Evolutionary conservation across 495 filamentous ascomycete species (phyloP).

Genomic region (Umbilicaria muhlenbergii): DNA sequence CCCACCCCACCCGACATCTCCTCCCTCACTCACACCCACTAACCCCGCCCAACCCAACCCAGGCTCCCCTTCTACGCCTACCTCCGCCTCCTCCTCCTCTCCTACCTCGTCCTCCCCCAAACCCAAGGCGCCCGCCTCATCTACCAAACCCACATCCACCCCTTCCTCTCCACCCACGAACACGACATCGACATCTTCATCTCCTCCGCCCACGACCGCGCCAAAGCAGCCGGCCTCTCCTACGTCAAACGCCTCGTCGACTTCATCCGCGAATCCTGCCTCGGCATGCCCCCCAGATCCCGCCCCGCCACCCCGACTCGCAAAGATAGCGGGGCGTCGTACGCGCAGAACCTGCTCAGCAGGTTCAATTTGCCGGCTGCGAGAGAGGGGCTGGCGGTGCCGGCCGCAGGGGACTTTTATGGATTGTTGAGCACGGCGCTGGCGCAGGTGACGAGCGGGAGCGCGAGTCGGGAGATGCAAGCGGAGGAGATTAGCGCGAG

Average conservation of each 20-base stretch:
- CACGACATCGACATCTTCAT: conserved; percentile 82
- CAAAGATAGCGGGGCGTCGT: conserved; percentile 32
- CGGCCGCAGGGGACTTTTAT: conserved; percentile 53
- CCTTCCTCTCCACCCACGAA: conserved; percentile 80
- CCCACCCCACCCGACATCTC: background rate
- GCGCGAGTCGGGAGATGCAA: conserved; percentile 30
- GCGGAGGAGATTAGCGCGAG: conserved; percentile 38
- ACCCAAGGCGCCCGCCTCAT: conserved; percentile 77
- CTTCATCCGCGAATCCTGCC: conserved; percentile 51
- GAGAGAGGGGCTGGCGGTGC: conserved; percentile 23
- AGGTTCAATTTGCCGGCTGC: conserved; percentile 66
- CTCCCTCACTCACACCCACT: background rate
- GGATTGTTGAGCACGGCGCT: conserved; percentile 59
- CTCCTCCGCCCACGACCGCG: conserved; percentile 60
- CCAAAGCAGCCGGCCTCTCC: conserved; percentile 59
- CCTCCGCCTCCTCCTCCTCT: conserved; percentile 71
- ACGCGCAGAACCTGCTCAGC: conserved; percentile 66
- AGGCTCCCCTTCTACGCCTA: conserved; percentile 93
- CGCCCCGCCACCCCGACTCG: conserved; percentile 32
- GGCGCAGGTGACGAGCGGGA: conserved; percentile 26
- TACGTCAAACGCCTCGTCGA: conserved; percentile 74
- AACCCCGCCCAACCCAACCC: background rate
- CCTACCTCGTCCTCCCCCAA: conserved; percentile 95
- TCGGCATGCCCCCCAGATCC: conserved; percentile 39
- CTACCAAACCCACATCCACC: conserved; percentile 74